phyloP scores from a whole-genome alignment of 2,329 filamentous ascomycete species.

The Colletotrichum gigasporum region DNA sequence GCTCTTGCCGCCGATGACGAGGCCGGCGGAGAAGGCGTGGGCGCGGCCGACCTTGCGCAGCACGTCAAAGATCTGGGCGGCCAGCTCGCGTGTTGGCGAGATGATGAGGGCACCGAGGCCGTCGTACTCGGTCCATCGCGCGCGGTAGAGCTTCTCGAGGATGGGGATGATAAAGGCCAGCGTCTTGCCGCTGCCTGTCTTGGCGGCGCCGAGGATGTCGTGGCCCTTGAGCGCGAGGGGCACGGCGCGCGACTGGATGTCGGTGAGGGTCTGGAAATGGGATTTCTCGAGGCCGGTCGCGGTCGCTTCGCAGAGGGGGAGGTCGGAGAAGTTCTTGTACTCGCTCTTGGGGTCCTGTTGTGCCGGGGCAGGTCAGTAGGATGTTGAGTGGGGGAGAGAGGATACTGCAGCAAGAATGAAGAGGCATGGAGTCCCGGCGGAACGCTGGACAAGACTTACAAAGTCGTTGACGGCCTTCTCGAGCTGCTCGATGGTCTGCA shows the following conservation, averaged over 20 bases:
- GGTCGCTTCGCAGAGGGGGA: constrained; percentile 87
- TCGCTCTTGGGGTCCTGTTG: constrained; percentile 68
- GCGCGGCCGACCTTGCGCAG: constrained; percentile 88
- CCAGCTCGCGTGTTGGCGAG: constrained; percentile 92
- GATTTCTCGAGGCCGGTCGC: constrained; percentile 81
- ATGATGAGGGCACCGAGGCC: constrained; percentile 93
- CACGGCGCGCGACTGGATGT: constrained; percentile 91
- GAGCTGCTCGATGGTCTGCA: constrained; percentile 50
- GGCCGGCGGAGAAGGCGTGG: constrained; percentile 89
- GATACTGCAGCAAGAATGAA: not conserved
- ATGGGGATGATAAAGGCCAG: constrained; percentile 92
- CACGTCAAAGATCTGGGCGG: constrained; percentile 97
- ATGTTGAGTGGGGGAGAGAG: not conserved
- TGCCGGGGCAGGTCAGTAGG: not conserved
- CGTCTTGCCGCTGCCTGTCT: constrained; percentile 95
- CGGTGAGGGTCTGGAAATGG: constrained; percentile 90
- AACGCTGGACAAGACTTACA: too few relatives aligned
- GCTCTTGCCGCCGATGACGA: constrained; percentile 94
- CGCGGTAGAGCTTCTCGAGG: constrained; percentile 89
- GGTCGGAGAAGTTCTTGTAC: constrained; percentile 78
- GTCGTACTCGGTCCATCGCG: constrained; percentile 89
- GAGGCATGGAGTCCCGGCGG: too few relatives aligned
- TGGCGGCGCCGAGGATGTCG: constrained; percentile 93
- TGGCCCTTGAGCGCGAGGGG: constrained; percentile 84
- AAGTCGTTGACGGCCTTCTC: constrained; percentile 51